Evolutionary conservation across 2,329 filamentous ascomycete species (phyloP).

Genomic region (Aspergillus novoparasiticus): DNA sequence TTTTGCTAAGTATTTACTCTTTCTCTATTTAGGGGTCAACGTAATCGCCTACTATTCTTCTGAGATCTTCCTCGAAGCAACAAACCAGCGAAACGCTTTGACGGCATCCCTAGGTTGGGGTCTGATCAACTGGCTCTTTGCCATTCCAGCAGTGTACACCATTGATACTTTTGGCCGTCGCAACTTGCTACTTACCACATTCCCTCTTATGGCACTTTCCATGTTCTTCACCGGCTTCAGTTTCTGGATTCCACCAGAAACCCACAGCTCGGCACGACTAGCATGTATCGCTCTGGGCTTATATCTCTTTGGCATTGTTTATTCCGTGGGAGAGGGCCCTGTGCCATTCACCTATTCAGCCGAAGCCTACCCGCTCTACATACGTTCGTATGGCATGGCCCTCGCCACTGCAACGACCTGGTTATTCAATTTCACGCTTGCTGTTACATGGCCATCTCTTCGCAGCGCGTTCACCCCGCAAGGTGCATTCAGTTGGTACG

Average conservation of each 20-base stretch:
- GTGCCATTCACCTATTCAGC: slow-evolving; percentile 70
- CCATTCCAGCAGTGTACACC: slow-evolving; percentile 64
- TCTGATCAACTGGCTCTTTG: slow-evolving; percentile 66
- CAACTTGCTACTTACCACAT: slow-evolving; percentile 64
- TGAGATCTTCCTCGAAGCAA: slow-evolving; percentile 47
- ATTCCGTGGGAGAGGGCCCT: slow-evolving; percentile 62
- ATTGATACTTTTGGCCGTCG: slow-evolving; percentile 70
- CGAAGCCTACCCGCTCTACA: slow-evolving; percentile 67
- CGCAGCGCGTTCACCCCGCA: slow-evolving; percentile 51
- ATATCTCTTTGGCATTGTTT: slow-evolving; percentile 48
- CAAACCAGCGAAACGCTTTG: slow-evolving; percentile 54
- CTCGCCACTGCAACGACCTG: slow-evolving; percentile 64
- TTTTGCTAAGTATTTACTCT: background rate
- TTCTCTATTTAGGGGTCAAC: slow-evolving; percentile 36
- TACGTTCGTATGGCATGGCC: slow-evolving; percentile 65
- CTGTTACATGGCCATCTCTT: slow-evolving; percentile 57
- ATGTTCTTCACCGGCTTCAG: slow-evolving; percentile 57
- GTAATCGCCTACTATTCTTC: slow-evolving; percentile 64
- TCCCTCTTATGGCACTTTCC: slow-evolving; percentile 63
- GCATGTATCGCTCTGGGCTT: slow-evolving; percentile 47
- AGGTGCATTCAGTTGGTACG: slow-evolving; percentile 57
- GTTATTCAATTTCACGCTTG: slow-evolving; percentile 59
- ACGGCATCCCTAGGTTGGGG: slow-evolving; percentile 63
- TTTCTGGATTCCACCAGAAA: slow-evolving; percentile 52
- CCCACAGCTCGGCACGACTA: slow-evolving; percentile 36